These are phyloP conservation scores for Acanthamoeba sp. DNA, from an alignment of 208 protist genomes.

Conservation along the genomic window DNA sequence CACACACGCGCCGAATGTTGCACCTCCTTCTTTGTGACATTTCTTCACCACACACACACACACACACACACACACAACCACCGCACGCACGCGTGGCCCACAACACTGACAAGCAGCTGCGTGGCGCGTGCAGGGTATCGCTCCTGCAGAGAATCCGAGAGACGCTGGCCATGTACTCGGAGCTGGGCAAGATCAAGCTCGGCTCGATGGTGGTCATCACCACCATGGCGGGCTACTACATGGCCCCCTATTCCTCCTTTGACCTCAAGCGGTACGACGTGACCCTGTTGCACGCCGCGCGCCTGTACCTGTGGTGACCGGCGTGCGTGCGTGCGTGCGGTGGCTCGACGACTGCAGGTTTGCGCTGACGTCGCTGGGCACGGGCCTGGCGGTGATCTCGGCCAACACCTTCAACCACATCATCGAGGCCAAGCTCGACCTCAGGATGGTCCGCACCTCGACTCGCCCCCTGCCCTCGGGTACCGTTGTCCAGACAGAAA, in stretches of 20 bases:
- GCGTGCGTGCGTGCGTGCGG: too few relatives aligned
- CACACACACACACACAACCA: neutral
- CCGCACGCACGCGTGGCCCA: too few relatives aligned
- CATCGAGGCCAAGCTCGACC: slow-evolving; percentile 5
- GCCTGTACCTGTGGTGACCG: too few relatives aligned
- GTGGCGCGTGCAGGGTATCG: neutral
- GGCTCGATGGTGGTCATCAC: slow-evolving; percentile 26
- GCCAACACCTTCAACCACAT: slow-evolving; percentile 53
- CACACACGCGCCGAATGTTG: too few relatives aligned
- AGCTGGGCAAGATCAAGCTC: slow-evolving; percentile 58
- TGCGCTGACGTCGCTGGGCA: slow-evolving; percentile 46
- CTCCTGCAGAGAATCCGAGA: neutral
- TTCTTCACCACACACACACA: too few relatives aligned
- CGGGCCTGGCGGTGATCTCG: neutral
- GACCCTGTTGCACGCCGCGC: neutral
- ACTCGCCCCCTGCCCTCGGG: slow-evolving; percentile 5
- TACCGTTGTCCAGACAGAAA: too few relatives aligned
- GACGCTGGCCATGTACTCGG: slow-evolving; percentile 33
- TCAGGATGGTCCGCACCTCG: slow-evolving; percentile 27
- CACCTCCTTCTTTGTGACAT: too few relatives aligned
- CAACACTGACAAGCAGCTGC: too few relatives aligned
- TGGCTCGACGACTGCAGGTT: too few relatives aligned
- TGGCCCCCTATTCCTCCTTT: neutral
- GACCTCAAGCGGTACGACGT: neutral
- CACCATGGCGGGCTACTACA: slow-evolving; percentile 30